Evolutionary conservation across 805 yeast species (phyloP), one percentile per base, ranked within the genome.

Genomic region (Osmozyma mogii): DNA sequence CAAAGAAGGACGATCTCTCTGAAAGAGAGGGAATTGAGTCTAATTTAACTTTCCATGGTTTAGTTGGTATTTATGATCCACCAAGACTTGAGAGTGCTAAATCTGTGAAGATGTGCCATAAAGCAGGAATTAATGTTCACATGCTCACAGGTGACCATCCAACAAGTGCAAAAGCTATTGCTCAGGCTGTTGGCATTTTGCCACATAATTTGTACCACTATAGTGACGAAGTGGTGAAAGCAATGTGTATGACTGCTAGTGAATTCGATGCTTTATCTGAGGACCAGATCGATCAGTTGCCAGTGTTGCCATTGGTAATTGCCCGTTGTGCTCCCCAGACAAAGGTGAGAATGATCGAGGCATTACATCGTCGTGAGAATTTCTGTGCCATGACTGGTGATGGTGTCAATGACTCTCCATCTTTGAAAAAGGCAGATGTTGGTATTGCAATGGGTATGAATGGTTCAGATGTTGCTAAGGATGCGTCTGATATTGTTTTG

Each of bases 291-390:
- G 89, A 81, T 44, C 45, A 44, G 1, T 50, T 59, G 27, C 84
- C 85, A 1, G 76, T 75, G 6, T 58, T 81, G 29, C 89, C 89
- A 2, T 60, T 80, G 30, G 92, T 81, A 17, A 75, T 82, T 56
- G 92, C 92, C 4, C 65, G 92, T 38, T 82, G 89, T 58, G 82
- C 89, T 4, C 92, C 89, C 3, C 79, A 76, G 50, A 81, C 88
- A 14, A 81, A 82, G 51, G 89, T 81, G 11, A 65, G 85, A 40
- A 75, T 82, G 78, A 79, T 82, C 44, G 87, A 81, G 31, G 88
- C 89, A 1, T 66, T 38, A 61, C 75, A 49, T 68, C 52, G 66
- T 18, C 44, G 65, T 23, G 42, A 41, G 8, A 55, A 52, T 35
- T 75, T 54, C 68, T 78, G 55, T 28, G 89, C 89, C 12, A 82